These are phyloP conservation scores for Cubamyces lactineus DNA, from an alignment of 768 basidiomycete genomes.

Conservation along the genomic window DNA sequence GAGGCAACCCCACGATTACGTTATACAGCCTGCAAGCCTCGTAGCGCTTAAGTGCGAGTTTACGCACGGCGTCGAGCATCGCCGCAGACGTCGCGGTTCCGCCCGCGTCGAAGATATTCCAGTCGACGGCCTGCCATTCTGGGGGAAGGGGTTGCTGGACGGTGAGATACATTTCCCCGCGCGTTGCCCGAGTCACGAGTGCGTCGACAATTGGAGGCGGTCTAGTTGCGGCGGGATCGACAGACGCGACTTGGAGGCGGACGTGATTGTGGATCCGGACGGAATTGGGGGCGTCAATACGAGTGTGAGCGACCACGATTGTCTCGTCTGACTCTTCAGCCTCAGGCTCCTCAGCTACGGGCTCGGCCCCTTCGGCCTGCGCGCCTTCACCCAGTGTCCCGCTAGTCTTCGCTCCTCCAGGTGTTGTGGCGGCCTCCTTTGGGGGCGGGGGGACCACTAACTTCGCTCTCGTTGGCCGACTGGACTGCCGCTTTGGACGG, in stretches of 20 bases:
- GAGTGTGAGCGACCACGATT: slow-evolving; percentile 51
- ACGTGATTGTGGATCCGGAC: slow-evolving; percentile 69
- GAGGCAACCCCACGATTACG: slow-evolving; percentile 44
- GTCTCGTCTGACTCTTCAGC: not conserved
- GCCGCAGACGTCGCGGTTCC: slow-evolving; percentile 64
- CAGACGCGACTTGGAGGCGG: slow-evolving; percentile 60
- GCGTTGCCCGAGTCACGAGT: slow-evolving; percentile 53
- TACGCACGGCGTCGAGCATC: slow-evolving; percentile 64
- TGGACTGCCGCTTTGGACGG: slow-evolving; percentile 48
- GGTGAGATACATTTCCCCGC: slow-evolving; percentile 58
- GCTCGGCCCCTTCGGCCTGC: not conserved
- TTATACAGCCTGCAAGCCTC: slow-evolving; percentile 54
- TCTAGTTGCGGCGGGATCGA: slow-evolving; percentile 33
- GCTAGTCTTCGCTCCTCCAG: not conserved
- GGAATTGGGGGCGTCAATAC: slow-evolving; percentile 53
- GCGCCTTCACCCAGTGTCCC: not conserved
- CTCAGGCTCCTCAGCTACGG: not conserved
- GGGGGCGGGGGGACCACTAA: slow-evolving; percentile 43
- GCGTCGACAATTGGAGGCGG: slow-evolving; percentile 54
- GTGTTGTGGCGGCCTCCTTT: slow-evolving; percentile 1
- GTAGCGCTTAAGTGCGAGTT: slow-evolving; percentile 46
- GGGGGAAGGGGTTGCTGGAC: slow-evolving; percentile 63
- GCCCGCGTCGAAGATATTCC: slow-evolving; percentile 66
- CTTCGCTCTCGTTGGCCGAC: slow-evolving; percentile 46
- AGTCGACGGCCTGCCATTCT: slow-evolving; percentile 60